Conservation (phyloP, 2,329 filamentous ascomycete species). For the Fusarium bulbicola region DNA sequence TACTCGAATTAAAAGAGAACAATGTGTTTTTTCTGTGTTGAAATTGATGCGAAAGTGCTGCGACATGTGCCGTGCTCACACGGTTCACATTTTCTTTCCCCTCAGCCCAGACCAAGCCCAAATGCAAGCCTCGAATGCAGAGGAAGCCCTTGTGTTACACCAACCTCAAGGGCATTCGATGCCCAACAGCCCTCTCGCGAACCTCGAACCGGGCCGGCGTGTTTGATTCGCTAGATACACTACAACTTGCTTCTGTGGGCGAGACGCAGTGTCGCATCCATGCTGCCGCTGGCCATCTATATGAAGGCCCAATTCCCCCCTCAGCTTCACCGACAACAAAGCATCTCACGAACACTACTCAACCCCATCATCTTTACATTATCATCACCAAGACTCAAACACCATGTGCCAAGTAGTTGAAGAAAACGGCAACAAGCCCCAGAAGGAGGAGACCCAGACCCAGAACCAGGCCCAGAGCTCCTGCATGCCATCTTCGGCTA, state of each 20-base stretch:
- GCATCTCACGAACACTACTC: too few species aligned
- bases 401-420: not conserved
- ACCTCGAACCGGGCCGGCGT: accelerated
- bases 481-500: not conserved
- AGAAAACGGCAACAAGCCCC: not conserved
- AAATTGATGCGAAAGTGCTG: not conserved
- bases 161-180: not conserved
- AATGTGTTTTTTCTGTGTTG: accelerated
- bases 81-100: not conserved
- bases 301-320: not conserved
- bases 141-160: not conserved
- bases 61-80: not conserved
- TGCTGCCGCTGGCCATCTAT: not conserved
- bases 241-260: not conserved
- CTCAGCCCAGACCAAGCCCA: not conserved
- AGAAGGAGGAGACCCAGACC: not conserved
- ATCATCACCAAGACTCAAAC: not conserved
- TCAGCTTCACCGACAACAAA: not conserved
- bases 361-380: too few species aligned
- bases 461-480: not conserved
- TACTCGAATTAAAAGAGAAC: accelerated
- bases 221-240: accelerated
- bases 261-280: accelerated
- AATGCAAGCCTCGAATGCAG: not conserved
- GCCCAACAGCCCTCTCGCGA: not conserved